Evolutionary conservation across 495 filamentous ascomycete genomes (phyloP), one percentile per base, ranked within the genome.

Genomic region (Podospora fimiseda): DNA sequence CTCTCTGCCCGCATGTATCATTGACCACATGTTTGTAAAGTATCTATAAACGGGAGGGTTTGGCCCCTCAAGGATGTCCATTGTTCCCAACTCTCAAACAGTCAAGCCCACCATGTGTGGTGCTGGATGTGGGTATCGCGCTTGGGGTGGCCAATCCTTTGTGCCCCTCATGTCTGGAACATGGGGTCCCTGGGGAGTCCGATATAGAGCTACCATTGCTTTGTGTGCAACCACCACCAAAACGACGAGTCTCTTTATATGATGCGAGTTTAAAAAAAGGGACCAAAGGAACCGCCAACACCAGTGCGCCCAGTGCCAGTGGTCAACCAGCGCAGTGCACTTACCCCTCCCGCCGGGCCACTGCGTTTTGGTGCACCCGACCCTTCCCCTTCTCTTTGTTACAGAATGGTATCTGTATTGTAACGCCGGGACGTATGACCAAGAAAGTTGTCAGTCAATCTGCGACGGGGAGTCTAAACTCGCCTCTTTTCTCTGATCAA

Each of bases 321-420:
- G 48, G 50, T 50, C 49, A 48, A 44, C 27, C 27, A 33, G 45
- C 43, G 15, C 22, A 39, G 22, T 23, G 6, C 45, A 36, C 36
- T 52, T 57, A 52, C 49, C 55, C 55, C 49, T 48, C 48, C 54
- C 49, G 16, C 24, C 8, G 11, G 19, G 15, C 23, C 21, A 38
- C 18, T 37, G 20, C 19, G 37, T 33, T 39, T n/a, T 23, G 55
- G 38, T 44, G 38, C 49, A 30, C 43, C 55, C 47, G 45, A 33
- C 48, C 53, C 22, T 56, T 56, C 36, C 42, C 22, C 27, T 33
- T 27, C 36, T 33, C 27, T 33, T 11, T 33, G 27, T 33, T 33
- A 33, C 27, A 33, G 27, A 33, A 33, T 11, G 27, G 27, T 33
- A 33, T 33, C 27, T 11, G 27, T 33, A 33, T 33, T 33, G 27